Evolutionary conservation across 2,329 filamentous ascomycete species (phyloP), one percentile per base, ranked within the genome.

Genomic region (Clonostachys rhizophaga): DNA sequence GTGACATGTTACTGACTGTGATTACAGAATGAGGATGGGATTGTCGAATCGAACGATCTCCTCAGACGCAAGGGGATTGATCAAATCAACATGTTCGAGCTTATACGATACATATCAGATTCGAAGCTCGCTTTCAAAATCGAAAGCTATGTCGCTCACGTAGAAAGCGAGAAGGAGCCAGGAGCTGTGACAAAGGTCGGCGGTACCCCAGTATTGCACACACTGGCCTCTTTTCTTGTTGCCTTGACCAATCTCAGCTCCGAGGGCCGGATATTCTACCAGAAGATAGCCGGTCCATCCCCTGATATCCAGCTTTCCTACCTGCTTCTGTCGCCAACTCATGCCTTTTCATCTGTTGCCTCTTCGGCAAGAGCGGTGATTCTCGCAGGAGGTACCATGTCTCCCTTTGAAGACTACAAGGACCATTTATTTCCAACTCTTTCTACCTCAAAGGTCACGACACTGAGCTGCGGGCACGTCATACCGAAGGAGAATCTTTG

Each of bases 331-430:
- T 94, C 96, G 34, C 92, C 94, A 1, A 91, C 91, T 0, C 84
- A 92, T 57, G 89, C 95, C 54, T 97, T 99, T 65, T 86, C 86
- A 8, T 87, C 91, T 11, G 87, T 97, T 45, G 89, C 92, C 3
- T 83, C 89, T 33, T 84, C 87, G 51, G 90, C 94, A 1, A 79
- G 91, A 49, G 89, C 92, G 3, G 87, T 99, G 5, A 86, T 99
- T 40, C 73, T 99, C 5, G 94, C 91, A 0, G 94, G 94, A 49
- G 94, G 94, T 18, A 99, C 94, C 24, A 97, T 99, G 94, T 95
- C 94, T 3, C 94, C 94, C 0, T 95, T 97, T 72, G 81, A 86
- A 20, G 94, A 97, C 67, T 99, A 96, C 66, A 84, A 79, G 35
- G 78, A 86, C 5, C 89, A 96, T 57, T 75, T 99, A 1, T 94